Base-by-base conservation (phyloP, 2,329 filamentous ascomycete species). In the Ophiognomonia clavigignenti-juglandacearum region DNA sequence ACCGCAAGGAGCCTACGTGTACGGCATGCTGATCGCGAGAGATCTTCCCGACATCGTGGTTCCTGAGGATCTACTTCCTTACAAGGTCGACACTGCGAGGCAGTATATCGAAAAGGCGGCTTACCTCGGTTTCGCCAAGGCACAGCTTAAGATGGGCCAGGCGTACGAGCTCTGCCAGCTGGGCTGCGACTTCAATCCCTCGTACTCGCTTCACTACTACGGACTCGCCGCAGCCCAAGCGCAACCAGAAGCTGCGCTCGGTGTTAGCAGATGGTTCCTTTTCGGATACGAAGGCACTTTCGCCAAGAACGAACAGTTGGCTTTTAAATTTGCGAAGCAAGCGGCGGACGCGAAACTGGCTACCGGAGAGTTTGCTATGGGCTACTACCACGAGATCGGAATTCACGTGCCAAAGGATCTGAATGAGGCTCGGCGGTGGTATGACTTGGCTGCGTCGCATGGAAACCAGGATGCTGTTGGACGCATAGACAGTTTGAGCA, bases 221-320 rank as follows among this genome's bases (percentile, higher is more conserved):
- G 88, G 89, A 31, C 76, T 98, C 26, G 92, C 93, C 19, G 87
- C 93, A 11, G 84, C 87, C 54, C 93, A 97, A 68, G 92, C 91
- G 16, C 90, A 97, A 59, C 76, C 90, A 0, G 93, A 98, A 64
- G 93, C 92, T 0, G 90, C 96, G 51, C 86, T 98, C 68, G 90
- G 92, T 23, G 90, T 98, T 52, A 97, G 92, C 67, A 93, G 96
- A 66, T 98, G 93, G 93, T 98, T 97, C 62, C 75, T 98, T 23
- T 97, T 95, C 60, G 93, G 93, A 3, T 91, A 93, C 55, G 92
- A 97, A 56, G 86, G 85, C 19, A 77, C 95, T 6, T 96, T 98
- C 61, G 80, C 88, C 51, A 97, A 97, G 75, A 97, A 96, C 59
- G 93, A 98, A 66, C 86, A 92, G 62, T 71, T 97, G 40, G 92